Base-by-base conservation (phyloP, 2,329 filamentous ascomycete species). In the Lojkania enalia region DNA sequence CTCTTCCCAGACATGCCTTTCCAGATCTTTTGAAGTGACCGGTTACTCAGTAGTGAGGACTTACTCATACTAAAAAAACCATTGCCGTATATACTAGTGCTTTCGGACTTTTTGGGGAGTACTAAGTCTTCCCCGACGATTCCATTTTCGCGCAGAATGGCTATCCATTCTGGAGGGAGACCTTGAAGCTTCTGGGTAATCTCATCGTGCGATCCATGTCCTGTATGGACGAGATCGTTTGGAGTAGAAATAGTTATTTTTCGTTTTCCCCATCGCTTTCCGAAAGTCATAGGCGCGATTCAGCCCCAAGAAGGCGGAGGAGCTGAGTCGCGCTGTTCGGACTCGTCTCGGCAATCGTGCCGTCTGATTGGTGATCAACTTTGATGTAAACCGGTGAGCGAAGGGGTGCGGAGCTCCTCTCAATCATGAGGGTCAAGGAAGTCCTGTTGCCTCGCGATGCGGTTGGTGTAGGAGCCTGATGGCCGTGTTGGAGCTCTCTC, bases 71-170 rank as follows among this genome's bases (percentile, higher is more conserved):
- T 39, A 16, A 44, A 44, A 12, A 42, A 14, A 5, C 29, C 29
- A 35, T 39, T 44, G n/a, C 21, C 33, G 16, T 44, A 44, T 11
- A 44, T 4, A 2, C 42, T 29, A 33, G 11, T 16, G 13, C 35
- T 39, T 29, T 44, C 39, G 27, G 35, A 32, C 27, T 44, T 44
- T 19, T 39, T 44, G 5, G 20, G n/a, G n/a, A 44, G 19, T 15
- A 39, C 35, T 19, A 44, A 11, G 15, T 44, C 42, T 15, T 45
- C 42, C 20, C 27, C 36, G 30, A 39, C 30, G 12, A 45, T 36
- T 7, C 42, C 42, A 20, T 40, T 40, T 15, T 44, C 35, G 20
- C 42, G 42, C 3, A 45, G 36, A n/a, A 35, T 35, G 14, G 27
- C 18, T 19, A 40, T 14, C 35, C 42, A 35, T 35, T 40, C 36